These are phyloP conservation scores for Asterionellopsis glacialis DNA, from an alignment of 108 stramenopile genomes.

Conservation along the genomic window DNA sequence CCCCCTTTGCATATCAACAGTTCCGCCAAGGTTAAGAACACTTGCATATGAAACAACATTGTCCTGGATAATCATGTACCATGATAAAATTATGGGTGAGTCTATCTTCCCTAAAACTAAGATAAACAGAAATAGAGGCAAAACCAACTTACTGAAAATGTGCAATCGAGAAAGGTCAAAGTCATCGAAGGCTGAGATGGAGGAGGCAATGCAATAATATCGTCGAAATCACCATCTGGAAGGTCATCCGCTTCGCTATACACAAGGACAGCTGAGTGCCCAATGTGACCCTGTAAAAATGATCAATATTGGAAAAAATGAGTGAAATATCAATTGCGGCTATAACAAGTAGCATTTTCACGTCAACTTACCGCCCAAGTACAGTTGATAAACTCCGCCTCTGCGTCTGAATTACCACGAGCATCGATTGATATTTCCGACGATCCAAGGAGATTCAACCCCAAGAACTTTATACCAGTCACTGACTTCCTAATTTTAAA, in stretches of 20 bases:
- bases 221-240: neutral
- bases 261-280: slow-evolving; percentile 1
- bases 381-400: neutral
- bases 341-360: neutral
- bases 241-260: neutral
- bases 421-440: neutral
- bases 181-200: neutral
- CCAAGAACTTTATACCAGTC: slow-evolving; percentile 1
- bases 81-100: neutral
- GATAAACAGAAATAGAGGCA: neutral
- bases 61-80: neutral
- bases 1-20: neutral
- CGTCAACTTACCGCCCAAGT: neutral
- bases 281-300: neutral
- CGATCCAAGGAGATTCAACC: neutral
- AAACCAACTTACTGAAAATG: neutral
- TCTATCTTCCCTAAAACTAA: neutral
- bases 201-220: neutral
- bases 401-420: neutral
- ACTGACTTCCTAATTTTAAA: neutral
- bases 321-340: neutral
- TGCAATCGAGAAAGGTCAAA: neutral
- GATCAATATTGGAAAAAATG: neutral
- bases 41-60: neutral
- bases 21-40: slow-evolving; percentile 8